Evolutionary conservation across 306 rosid genomes (phyloP), one percentile per base, ranked within the genome.

Genomic region (Medicago lupulina): DNA sequence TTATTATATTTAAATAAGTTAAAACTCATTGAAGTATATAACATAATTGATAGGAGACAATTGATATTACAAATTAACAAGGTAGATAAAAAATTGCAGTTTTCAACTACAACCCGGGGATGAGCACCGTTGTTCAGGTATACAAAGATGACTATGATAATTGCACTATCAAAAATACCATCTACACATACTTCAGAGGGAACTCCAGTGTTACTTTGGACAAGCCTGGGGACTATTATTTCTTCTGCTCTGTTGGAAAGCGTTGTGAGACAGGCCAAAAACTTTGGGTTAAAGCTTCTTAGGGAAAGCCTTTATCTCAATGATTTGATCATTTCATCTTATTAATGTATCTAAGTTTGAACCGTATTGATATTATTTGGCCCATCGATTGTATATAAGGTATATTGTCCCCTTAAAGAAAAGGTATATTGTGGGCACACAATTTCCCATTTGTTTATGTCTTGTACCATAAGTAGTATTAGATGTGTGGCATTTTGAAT

Each of bases 231-330:
- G 88, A 88, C 51, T 82, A 72, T 75, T 93, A 67, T 82, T 93
- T 70, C 87, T 83, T 80, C 36, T 80, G 55, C 69, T 83, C 87
- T 1, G 77, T 88, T 2, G 97, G 98, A 2, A 89, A 80, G 85
- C 97, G 87, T 47, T 93, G 98, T 14, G 94, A 91, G 70, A 55
- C 43, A 1, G 98, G 98, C 66, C 91, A 83, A 9, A 93, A 85
- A 88, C 90, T 93, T 63, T 51, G 70, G 47, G 11, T 93, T 82
- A 60, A 5, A 11, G 91, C 85, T 43, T 41, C 23, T 21, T 2
- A 43, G 2, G 82, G 67, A 9, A 64, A 68, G 3, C 89, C 82
- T 13, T 21, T 65, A 0, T 74, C 83, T 63, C 50, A 43, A 13
- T 59, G 5, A 28, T 59, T 25, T 51, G 1, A 51, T 51, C 21